Base-by-base conservation (phyloP, 2,329 filamentous ascomycete genomes). In the Cryphonectria parasitica region DNA sequence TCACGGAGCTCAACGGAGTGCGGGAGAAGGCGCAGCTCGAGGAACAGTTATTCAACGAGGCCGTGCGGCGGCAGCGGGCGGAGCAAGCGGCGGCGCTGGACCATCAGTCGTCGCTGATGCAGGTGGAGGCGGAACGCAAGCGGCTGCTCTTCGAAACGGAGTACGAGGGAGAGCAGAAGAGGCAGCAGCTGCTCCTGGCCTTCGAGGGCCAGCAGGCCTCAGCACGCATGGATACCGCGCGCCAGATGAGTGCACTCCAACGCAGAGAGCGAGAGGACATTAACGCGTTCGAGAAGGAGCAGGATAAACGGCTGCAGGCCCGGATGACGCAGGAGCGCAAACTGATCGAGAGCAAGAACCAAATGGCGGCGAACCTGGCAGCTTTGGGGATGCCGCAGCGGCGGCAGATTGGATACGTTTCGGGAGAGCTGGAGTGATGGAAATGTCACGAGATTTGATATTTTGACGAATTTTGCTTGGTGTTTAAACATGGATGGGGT, bases 341-440 rank as follows among this genome's bases (percentile, higher is more conserved):
- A 74, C 76, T 89, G 70, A 84, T 87, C 11, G 82, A 85, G 62
- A 81, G 80, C 63, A 82, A 84, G 79, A 79, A 76, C 64, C 72
- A 73, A 52, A 76, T 84, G 10, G 82, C 82, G 25, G 77, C 77
- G 49, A 80, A 77, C 68, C 73, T 83, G 58, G 76, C 78, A 4
- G 73, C 69, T 45, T 73, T 74, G 25, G 78, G 78, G 39, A 77
- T 79, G 8, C 78, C 78, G n/a, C 77, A 77, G 58, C 78, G 84
- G 74, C 81, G 83, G 72, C 85, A 87, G 79, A 85, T 88, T 79
- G 87, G 87, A n/a, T 89, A 83, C 73, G 82, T 89, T 43, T 84
- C 84, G 62, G 82, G 82, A 64, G 87, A 88, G 79, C 70, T 88
- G 75, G 82, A 83, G 72, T 85, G 75, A 75, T 56, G 31, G 6